Percentiles rank a stretch among this genome's conserved stretches.
Conservation (phyloP, 2,329 filamentous ascomycete species). For the Nannizziopsis arthrosporioides region DNA sequence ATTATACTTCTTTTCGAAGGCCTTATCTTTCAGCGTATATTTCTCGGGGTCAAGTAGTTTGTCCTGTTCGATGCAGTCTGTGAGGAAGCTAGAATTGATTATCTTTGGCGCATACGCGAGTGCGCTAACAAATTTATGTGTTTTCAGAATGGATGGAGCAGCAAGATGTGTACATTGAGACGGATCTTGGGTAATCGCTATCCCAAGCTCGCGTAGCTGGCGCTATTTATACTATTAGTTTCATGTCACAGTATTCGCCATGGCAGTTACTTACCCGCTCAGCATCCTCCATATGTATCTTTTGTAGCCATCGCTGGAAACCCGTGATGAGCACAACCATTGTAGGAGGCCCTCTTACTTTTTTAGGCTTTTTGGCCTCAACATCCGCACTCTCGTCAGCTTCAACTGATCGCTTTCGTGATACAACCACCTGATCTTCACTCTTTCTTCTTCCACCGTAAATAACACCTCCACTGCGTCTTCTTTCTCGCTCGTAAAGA, state of each 20-base stretch:
- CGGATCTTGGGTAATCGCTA: slow-evolving; percentile 65
- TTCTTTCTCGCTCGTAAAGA: slow-evolving; percentile 86
- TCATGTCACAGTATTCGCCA: not conserved
- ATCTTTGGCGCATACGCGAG: slow-evolving; percentile 70
- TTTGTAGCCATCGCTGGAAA: slow-evolving; percentile 68
- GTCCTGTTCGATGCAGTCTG: slow-evolving; percentile 59
- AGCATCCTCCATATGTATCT: slow-evolving; percentile 60
- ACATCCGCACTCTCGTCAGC: slow-evolving; percentile 39
- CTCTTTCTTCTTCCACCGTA: slow-evolving; percentile 44
- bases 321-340: slow-evolving; percentile 74
- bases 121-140: slow-evolving; percentile 83
- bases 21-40: slow-evolving; percentile 58
- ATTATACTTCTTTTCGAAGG: slow-evolving; percentile 58
- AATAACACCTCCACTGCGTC: slow-evolving; percentile 57
- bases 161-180: slow-evolving; percentile 73
- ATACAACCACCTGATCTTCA: slow-evolving; percentile 23
- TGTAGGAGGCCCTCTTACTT: slow-evolving; percentile 51
- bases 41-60: slow-evolving; percentile 52
- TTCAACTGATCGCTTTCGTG: slow-evolving; percentile 35
- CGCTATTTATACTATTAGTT: slow-evolving; percentile 40
- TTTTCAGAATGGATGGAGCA: slow-evolving; percentile 75
- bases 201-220: slow-evolving; percentile 70
- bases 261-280: slow-evolving; percentile 55
- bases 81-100: slow-evolving; percentile 66
- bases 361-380: slow-evolving; percentile 52